Evolutionary conservation across 352 stramenopile species (phyloP).

Genomic region (Halophytophthora batemanensis): DNA sequence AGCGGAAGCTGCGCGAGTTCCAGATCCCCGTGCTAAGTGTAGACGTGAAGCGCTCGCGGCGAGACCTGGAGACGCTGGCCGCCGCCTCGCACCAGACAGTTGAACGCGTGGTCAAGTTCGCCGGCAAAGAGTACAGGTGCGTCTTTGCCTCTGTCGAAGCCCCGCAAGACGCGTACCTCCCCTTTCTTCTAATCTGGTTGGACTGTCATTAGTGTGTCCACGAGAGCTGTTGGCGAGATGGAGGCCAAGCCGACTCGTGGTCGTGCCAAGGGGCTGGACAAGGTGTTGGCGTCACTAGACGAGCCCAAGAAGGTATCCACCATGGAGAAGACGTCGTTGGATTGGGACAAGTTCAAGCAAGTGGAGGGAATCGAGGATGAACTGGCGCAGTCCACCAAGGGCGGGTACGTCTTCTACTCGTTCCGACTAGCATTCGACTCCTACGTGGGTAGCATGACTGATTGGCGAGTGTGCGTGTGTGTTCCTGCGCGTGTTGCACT

Average conservation of each 20-base stretch:
- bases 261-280: conserved; percentile 59
- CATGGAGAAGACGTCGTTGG: conserved; percentile 93
- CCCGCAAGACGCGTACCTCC: not conserved
- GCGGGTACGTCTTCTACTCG: conserved; percentile 66
- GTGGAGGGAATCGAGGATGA: conserved; percentile 91
- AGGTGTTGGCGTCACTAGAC: conserved; percentile 83
- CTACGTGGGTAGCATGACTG: not conserved
- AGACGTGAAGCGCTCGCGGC: conserved; percentile 49
- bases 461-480: not conserved
- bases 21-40: conserved; percentile 66
- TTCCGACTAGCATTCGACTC: too few species aligned
- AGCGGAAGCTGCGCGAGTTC: conserved; percentile 72
- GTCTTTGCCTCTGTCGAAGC: not conserved
- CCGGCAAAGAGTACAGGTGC: conserved; percentile 79
- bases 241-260: conserved; percentile 1
- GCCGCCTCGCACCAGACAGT: conserved; percentile 26
- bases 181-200: not conserved
- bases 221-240: conserved; percentile 3
- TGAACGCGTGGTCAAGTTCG: conserved; percentile 81
- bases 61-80: conserved; percentile 33
- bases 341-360: conserved; percentile 96
- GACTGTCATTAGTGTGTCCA: conserved; percentile 9
- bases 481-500: not conserved
- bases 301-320: conserved; percentile 91
- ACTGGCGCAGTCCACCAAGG: conserved; percentile 90